Evolutionary conservation across 2,329 filamentous ascomycete genomes (phyloP).

Genomic region (Verticillium albo-atrum): DNA sequence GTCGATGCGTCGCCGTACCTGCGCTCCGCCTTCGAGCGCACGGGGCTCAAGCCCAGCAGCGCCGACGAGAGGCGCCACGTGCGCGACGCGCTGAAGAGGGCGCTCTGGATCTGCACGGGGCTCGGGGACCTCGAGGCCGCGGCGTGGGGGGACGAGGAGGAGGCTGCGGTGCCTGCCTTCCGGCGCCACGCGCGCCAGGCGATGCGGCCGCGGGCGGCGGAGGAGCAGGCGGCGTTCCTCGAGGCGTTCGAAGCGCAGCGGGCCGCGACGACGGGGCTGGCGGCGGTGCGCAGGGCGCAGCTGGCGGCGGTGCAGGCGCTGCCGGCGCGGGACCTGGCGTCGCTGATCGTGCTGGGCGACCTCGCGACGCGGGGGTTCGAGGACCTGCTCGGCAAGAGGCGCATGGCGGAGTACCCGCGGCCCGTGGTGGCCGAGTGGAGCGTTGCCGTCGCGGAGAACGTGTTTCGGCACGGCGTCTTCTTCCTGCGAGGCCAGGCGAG

Average conservation of each 20-base stretch:
- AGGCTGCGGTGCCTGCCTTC: not conserved
- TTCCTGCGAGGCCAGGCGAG: constrained; percentile 7
- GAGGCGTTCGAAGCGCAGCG: not conserved
- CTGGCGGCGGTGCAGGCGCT: constrained; percentile 3
- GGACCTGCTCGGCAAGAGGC: not conserved
- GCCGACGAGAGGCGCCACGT: not conserved
- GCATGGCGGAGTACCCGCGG: not conserved
- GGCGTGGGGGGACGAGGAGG: not conserved
- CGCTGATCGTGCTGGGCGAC: constrained; percentile 5
- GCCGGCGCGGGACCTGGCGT: constrained; percentile 3
- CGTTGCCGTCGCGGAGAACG: constrained; percentile 10
- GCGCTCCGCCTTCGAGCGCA: not conserved
- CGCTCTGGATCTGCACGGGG: constrained; percentile 8
- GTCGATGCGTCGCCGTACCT: constrained; percentile 6
- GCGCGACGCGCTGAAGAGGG: constrained; percentile 2
- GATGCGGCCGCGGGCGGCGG: not conserved
- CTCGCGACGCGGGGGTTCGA: constrained; percentile 9
- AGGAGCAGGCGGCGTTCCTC: not conserved
- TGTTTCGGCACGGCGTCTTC: constrained; percentile 9
- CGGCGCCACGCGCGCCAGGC: not conserved
- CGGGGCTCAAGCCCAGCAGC: not conserved
- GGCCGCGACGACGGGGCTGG: not conserved
- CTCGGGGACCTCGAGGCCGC: constrained; percentile 10
- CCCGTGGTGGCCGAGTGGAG: constrained; percentile 5
- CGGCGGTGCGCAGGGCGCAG: constrained; percentile 5